These are phyloP conservation scores for Hymenoscyphus repandus DNA, from an alignment of 2,329 filamentous ascomycete genomes.

Conservation along the genomic window DNA sequence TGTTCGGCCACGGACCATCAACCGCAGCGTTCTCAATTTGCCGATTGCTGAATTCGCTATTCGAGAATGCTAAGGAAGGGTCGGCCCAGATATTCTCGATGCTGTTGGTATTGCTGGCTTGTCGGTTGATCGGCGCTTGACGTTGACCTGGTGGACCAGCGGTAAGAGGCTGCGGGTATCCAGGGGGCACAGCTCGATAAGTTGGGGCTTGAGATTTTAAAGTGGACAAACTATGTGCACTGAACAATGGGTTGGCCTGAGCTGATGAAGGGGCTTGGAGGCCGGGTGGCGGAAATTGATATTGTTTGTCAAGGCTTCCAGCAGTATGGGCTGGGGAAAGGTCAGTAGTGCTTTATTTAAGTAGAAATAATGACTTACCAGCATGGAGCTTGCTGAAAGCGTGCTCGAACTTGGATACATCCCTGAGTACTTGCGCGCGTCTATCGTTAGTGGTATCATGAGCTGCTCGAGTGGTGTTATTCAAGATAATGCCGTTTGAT, in stretches of 20 bases:
- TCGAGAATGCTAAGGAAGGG: neutral
- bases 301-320: conserved; percentile 20
- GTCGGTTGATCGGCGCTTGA: conserved; percentile 13
- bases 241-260: conserved; percentile 21
- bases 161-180: conserved; percentile 31
- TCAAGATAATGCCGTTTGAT: too few species aligned
- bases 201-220: neutral
- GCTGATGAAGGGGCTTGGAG: conserved; percentile 2
- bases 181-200: conserved; percentile 10
- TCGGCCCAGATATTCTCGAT: conserved; percentile 9
- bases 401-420: conserved; percentile 1
- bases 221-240: conserved; percentile 2
- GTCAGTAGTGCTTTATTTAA: neutral
- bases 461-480: too few species aligned
- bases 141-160: conserved; percentile 32
- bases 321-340: neutral
- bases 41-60: neutral
- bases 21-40: neutral
- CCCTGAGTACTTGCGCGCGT: neutral
- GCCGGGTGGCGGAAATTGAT: conserved; percentile 25
- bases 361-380: neutral
- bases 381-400: conserved; percentile 1
- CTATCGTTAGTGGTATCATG: neutral
- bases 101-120: conserved; percentile 1
- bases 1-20: conserved; percentile 6